Base-by-base conservation (phyloP, 257 asterid genomes). In the Solanum corneliomulleri region DNA sequence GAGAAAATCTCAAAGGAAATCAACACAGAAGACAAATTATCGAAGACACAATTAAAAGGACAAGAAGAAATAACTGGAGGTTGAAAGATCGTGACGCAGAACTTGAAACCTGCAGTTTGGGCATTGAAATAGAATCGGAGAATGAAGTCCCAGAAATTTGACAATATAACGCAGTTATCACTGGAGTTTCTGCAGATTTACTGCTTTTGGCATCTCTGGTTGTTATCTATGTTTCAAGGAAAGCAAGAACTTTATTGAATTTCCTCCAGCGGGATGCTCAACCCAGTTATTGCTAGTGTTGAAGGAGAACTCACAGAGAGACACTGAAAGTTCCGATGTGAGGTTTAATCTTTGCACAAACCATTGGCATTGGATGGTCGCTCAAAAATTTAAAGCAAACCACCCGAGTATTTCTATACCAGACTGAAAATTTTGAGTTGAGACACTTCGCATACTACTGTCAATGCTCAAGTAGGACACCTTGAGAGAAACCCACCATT, bases 201-300 rank as follows among this genome's bases (percentile, higher is more conserved):
- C 16, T 86, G 37, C 10, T 89, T 29, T 87, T 89, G 64, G 87
- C 90, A 86, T 91, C 90, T 81, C 71, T 92, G 45, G 92, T 89
- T 84, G 69, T 92, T 66, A 10, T 92, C 29, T 35, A 87, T 81
- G 85, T 42, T 47, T 74, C 85, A 39, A 89, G 85, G 85, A 85
- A 86, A 89, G 47, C 83, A 69, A 89, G 89, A 84, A 71, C 85
- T 62, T 85, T 37, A 75, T 49, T 37, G 86, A 84, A 87, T 80
- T 87, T 27, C 85, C 78, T 62, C 13, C 42, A 68, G 89, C 56
- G 83, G 88, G 76, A 72, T 47, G 44, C 10, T 16, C 15, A 70
- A 45, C 39, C 68, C 44, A 15, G 64, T 29, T 45, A 83, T 27
- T 68, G 39, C 83, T 23, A 18, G 21, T 62, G 84, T 41, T 80